A percentile compares a stretch with the other conserved stretches of the same genome.
Conservation (phyloP, 805 yeast species). For the Cyberlindnera meyerae region DNA sequence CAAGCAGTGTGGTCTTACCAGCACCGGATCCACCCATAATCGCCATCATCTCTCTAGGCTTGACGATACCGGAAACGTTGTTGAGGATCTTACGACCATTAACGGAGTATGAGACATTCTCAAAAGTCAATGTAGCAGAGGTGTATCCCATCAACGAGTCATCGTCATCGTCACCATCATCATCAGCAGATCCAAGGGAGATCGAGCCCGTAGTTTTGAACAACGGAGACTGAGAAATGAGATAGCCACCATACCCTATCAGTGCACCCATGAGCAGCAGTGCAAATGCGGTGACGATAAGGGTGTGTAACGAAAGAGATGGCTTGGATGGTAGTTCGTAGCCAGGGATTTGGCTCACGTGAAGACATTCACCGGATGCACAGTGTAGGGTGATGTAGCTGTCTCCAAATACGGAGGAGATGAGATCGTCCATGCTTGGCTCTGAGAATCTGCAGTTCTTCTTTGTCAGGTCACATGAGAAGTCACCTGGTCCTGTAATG, state of each 20-base stretch:
- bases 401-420: slow-evolving; percentile 91
- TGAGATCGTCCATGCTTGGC: slow-evolving; percentile 93
- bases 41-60: slow-evolving; percentile 87
- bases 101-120: slow-evolving; percentile 58
- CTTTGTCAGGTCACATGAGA: slow-evolving; percentile 64
- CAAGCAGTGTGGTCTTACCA: slow-evolving; percentile 91
- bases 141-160: slow-evolving; percentile 45
- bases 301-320: slow-evolving; percentile 39
- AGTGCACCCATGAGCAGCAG: slow-evolving; percentile 36
- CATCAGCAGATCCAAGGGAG: too few relatives aligned
- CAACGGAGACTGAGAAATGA: slow-evolving; percentile 56
- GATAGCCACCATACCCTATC: slow-evolving; percentile 36
- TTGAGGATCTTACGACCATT: slow-evolving; percentile 52
- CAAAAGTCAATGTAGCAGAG: slow-evolving; percentile 75
- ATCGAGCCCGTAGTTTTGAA: slow-evolving; percentile 34
- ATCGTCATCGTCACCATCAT: slow-evolving; percentile 31
- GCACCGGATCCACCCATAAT: slow-evolving; percentile 99
- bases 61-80: slow-evolving; percentile 66
- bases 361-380: slow-evolving; percentile 85
- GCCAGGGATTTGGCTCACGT: slow-evolving; percentile 90
- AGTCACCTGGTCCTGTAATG: slow-evolving; percentile 90
- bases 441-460: slow-evolving; percentile 78
- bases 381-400: slow-evolving; percentile 79
- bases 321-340: slow-evolving; percentile 58
- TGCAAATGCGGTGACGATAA: slow-evolving; percentile 42